Percentiles rank a stretch among this genome's conserved stretches.
These are phyloP conservation scores for Gilbertella persicaria DNA, from an alignment of 371 early-diverging fungal genomes.

Conservation along the genomic window DNA sequence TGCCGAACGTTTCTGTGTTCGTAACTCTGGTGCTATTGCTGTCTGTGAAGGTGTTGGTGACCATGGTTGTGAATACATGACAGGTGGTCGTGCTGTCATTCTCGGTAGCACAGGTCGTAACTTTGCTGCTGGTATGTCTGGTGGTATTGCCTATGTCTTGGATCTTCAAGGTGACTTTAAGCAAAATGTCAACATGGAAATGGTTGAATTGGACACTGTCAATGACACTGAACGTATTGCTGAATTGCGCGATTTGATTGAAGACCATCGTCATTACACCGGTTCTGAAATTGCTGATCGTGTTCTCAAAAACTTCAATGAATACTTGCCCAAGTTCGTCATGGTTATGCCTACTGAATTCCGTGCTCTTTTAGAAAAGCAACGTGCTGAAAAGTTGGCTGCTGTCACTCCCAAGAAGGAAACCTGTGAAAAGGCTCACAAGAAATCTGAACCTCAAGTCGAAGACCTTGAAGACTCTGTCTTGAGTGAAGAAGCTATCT, in stretches of 20 bases:
- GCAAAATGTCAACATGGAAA: slow-evolving; percentile 82
- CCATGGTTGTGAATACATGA: slow-evolving; percentile 99
- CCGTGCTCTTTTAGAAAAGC: slow-evolving; percentile 72
- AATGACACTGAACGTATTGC: slow-evolving; percentile 76
- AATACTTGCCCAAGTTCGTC: slow-evolving; percentile 77
- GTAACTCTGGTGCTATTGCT: slow-evolving; percentile 95
- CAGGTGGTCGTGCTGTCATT: slow-evolving; percentile 87
- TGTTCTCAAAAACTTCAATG: slow-evolving; percentile 71
- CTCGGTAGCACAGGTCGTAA: slow-evolving; percentile 88
- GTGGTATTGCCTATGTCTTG: slow-evolving; percentile 90
- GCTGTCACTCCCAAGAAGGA: slow-evolving; percentile 36
- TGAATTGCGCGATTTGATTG: slow-evolving; percentile 75
- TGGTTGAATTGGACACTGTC: slow-evolving; percentile 85
- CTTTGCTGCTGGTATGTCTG: slow-evolving; percentile 95
- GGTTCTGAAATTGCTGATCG: slow-evolving; percentile 81
- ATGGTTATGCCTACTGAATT: slow-evolving; percentile 96
- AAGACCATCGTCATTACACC: slow-evolving; percentile 80
- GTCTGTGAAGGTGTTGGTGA: slow-evolving; percentile 98
- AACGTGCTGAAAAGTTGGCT: slow-evolving; percentile 50
- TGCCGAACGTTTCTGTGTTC: slow-evolving; percentile 97
- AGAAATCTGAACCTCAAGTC: slow-evolving; percentile 56
- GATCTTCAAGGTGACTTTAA: slow-evolving; percentile 62
- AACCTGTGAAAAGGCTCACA: slow-evolving; percentile 34
- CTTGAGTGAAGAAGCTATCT: slow-evolving; percentile 69
- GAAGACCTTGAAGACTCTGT: slow-evolving; percentile 92